These are phyloP conservation scores for Aspergillus bertholletiae DNA, from an alignment of 495 filamentous ascomycete species.

Conservation along the genomic window DNA sequence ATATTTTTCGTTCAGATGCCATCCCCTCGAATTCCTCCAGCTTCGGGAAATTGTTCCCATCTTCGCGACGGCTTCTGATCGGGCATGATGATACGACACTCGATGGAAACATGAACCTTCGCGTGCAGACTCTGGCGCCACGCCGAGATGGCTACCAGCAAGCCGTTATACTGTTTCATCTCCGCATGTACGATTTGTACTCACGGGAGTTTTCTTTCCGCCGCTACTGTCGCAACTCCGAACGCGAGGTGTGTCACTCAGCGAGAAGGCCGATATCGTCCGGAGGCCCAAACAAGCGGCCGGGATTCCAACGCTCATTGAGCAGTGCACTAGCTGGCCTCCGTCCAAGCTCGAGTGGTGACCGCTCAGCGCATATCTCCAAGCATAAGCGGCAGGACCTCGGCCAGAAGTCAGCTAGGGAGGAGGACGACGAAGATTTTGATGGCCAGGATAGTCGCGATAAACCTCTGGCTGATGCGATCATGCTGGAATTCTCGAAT, in stretches of 20 bases:
- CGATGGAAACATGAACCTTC: constrained; percentile 97
- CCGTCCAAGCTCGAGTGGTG: constrained; percentile 50
- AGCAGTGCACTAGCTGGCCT: constrained; percentile 70
- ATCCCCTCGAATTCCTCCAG: constrained; percentile 74
- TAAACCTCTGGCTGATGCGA: constrained; percentile 59
- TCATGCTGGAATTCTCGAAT: constrained; percentile 92
- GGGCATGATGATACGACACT: constrained; percentile 87
- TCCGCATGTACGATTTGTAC: constrained; percentile 91
- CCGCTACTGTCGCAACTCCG: constrained; percentile 88
- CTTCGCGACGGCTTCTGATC: constrained; percentile 72
- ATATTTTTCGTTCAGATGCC: constrained; percentile 57
- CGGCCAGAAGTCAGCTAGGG: constrained; percentile 53
- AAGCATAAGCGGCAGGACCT: constrained; percentile 51
- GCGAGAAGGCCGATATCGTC: constrained; percentile 64
- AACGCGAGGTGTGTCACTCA: constrained; percentile 88
- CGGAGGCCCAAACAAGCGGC: constrained; percentile 37
- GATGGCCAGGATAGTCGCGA: constrained; percentile 15
- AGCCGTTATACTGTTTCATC: constrained; percentile 84
- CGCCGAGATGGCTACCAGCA: constrained; percentile 51
- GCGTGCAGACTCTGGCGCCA: constrained; percentile 74
- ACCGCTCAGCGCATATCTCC: constrained; percentile 10
- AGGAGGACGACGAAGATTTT: constrained; percentile 37
- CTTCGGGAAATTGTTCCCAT: constrained; percentile 86
- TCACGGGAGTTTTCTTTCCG: constrained; percentile 85
- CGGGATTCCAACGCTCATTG: constrained; percentile 66